Evolutionary conservation across 176 grass and related monocot species (phyloP).

Genomic region (Zizania latifolia): DNA sequence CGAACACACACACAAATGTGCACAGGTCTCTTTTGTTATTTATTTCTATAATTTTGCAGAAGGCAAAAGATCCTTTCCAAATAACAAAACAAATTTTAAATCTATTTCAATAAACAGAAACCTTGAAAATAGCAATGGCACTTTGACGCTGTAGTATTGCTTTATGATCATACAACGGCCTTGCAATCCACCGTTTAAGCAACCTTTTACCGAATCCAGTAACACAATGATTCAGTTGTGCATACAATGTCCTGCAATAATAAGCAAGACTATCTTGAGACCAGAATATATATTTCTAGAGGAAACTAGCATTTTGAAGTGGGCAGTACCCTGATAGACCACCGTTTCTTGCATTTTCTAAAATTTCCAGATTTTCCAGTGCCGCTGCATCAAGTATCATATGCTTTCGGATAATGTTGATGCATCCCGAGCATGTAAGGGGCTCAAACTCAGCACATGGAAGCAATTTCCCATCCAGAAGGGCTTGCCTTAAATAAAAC

Average conservation of each 20-base stretch:
- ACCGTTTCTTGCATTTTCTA: conserved; percentile 73
- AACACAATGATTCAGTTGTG: conserved; percentile 92
- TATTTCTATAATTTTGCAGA: not conserved
- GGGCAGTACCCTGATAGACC: conserved; percentile 64
- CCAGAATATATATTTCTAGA: conserved; percentile 11
- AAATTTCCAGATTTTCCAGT: conserved; percentile 91
- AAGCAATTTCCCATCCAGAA: conserved; percentile 78
- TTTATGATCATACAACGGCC: conserved; percentile 62
- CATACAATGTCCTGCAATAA: conserved; percentile 78
- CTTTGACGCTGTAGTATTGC: conserved; percentile 77
- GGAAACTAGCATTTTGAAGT: conserved; percentile 16
- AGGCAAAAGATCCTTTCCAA: not conserved
- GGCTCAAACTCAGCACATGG: conserved; percentile 77
- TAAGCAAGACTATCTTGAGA: conserved; percentile 22
- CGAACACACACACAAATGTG: not conserved
- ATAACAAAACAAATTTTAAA: conserved; percentile 4
- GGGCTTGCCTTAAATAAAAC: conserved; percentile 86
- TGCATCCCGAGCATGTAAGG: conserved; percentile 49
- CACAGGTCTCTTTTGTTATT: not conserved
- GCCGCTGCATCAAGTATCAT: conserved; percentile 93
- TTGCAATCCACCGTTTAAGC: conserved; percentile 86
- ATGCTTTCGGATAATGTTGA: conserved; percentile 47
- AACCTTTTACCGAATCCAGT: conserved; percentile 88
- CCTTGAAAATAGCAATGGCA: conserved; percentile 78
- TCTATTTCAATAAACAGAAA: conserved; percentile 20